Base-by-base conservation (phyloP, 495 filamentous ascomycete genomes). In the Xylaria longipes region DNA sequence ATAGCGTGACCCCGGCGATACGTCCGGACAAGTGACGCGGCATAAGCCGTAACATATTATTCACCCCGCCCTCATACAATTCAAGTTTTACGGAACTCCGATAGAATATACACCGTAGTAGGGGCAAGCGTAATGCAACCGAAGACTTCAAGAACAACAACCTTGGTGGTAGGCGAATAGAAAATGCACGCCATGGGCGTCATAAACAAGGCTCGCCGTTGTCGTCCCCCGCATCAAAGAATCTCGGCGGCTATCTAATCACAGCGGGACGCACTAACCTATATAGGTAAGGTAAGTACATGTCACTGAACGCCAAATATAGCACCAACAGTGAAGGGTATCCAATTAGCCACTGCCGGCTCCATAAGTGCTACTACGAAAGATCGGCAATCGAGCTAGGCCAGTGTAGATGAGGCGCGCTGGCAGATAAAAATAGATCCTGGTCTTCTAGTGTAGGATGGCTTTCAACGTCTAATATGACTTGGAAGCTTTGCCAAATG, bases 161-260 rank as follows among this genome's bases (percentile, higher is more conserved):
- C 20, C 20, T 17, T n/a, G 17, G 17, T 6, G 5, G 2, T 7
- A 15, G 5, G 15, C 1, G 15, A 17, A 43, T 5, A 43, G 5
- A 25, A 17, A 11, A 50, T 12, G 1, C 11, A 12, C 5, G 48
- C 48, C 48, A 27, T 22, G 11, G 22, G 22, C 22, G 48, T 52
- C 48, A 52, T 52, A 14, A 52, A 9, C 9, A 27, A 52, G 48
- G 46, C 22, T 27, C 9, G 22, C 5, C 14, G 54, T 60, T 60
- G n/a, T 43, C 5, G 9, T 43, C 22, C 60, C 57, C 60, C 60
- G 37, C 60, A 43, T 35, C 8, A 43, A 60, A 20, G 61, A 48
- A 46, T 65, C 41, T 46, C 37, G 27, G 62, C 62, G 62, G 62
- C 62, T 46, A 65, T 31, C 41, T 45, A 46, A 20, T 39, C 37